These are phyloP conservation scores for Oryza punctata DNA, from an alignment of 176 grass and related monocot species.

Conservation along the genomic window DNA sequence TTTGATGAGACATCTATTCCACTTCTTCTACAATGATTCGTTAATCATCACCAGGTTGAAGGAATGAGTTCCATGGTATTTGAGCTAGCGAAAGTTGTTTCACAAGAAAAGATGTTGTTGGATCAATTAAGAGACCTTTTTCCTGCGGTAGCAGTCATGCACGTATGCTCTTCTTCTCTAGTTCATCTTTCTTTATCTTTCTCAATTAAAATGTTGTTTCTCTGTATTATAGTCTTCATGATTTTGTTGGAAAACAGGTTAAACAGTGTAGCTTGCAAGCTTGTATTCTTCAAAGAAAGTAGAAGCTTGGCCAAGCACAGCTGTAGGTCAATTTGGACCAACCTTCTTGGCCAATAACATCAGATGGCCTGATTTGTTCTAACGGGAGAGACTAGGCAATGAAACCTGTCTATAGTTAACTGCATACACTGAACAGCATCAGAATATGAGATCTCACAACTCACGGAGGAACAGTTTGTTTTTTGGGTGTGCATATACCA, in stretches of 20 bases:
- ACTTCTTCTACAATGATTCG: too few relatives aligned
- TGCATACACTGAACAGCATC: constrained; percentile 23
- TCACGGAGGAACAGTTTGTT: background rate
- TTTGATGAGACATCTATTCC: too few relatives aligned
- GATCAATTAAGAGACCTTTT: constrained; percentile 66
- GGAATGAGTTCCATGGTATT: constrained; percentile 49
- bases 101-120: constrained; percentile 67
- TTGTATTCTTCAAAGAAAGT: constrained; percentile 61
- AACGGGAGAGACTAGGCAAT: constrained; percentile 48
- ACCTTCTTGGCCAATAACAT: constrained; percentile 53
- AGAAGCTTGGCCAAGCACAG: constrained; percentile 32
- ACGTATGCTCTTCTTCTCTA: constrained; percentile 49
- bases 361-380: constrained; percentile 46
- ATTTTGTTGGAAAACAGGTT: constrained; percentile 50
- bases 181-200: background rate
- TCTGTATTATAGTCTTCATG: background rate
- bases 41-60: constrained; percentile 52
- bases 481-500: constrained; percentile 19
- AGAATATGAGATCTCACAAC: constrained; percentile 39
- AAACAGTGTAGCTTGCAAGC: constrained; percentile 75
- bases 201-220: background rate
- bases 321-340: constrained; percentile 40
- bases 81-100: constrained; percentile 61
- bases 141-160: constrained; percentile 61
- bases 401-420: constrained; percentile 51